Evolutionary conservation across 345 rosid genomes (phyloP).

Genomic region (Litchi chinensis): DNA sequence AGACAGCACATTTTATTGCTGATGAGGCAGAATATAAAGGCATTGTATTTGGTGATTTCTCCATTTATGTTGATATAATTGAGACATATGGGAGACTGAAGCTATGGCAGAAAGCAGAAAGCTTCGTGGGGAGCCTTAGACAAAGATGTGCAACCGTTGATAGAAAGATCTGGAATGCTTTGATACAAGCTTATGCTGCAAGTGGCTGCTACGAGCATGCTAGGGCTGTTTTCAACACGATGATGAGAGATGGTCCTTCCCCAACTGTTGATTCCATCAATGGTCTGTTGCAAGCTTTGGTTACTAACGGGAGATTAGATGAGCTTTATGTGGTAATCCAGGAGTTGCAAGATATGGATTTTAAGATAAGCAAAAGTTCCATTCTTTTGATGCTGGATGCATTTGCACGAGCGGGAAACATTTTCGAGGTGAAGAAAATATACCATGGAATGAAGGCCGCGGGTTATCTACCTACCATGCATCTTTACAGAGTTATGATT

Average conservation of each 20-base stretch:
- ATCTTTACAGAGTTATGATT: slow-evolving; percentile 85
- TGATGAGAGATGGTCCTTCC: slow-evolving; percentile 93
- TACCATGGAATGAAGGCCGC: slow-evolving; percentile 95
- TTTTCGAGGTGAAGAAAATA: slow-evolving; percentile 90
- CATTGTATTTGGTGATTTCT: slow-evolving; percentile 45
- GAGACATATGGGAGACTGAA: slow-evolving; percentile 75
- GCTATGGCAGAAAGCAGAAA: slow-evolving; percentile 87
- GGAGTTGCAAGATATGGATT: slow-evolving; percentile 97
- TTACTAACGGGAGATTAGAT: slow-evolving; percentile 72
- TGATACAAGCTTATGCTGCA: slow-evolving; percentile 81
- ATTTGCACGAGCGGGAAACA: slow-evolving; percentile 75
- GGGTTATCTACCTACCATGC: slow-evolving; percentile 91
- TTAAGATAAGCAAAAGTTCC: slow-evolving; percentile 87
- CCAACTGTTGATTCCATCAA: slow-evolving; percentile 92
- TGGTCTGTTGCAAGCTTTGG: slow-evolving; percentile 78
- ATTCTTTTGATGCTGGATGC: slow-evolving; percentile 89
- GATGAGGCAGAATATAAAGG: slow-evolving; percentile 58
- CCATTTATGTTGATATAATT: slow-evolving; percentile 58
- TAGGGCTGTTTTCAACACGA: slow-evolving; percentile 86
- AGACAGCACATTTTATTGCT: slow-evolving; percentile 74
- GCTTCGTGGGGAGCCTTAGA: slow-evolving; percentile 72
- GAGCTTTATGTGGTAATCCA: slow-evolving; percentile 84
- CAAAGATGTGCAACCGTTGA: slow-evolving; percentile 56
- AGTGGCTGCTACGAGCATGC: slow-evolving; percentile 93
- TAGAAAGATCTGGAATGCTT: slow-evolving; percentile 84